Conservation (phyloP, 306 rosid species). For the Pyrus betulifolia region DNA sequence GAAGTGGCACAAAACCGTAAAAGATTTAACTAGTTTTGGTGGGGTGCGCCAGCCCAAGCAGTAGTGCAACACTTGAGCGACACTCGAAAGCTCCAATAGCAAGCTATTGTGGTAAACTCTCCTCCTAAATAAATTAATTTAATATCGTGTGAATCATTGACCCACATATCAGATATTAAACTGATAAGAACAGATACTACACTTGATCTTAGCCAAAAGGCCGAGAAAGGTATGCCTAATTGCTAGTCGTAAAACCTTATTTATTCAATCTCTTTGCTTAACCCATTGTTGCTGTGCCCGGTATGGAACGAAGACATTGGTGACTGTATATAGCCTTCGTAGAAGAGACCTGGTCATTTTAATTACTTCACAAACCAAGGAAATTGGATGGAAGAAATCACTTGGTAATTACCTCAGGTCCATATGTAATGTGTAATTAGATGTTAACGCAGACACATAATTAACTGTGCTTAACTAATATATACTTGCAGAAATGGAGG, state of each 20-base stretch:
- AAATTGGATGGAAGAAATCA: too few relatives aligned
- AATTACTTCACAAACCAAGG: too few relatives aligned
- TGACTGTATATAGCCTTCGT: too few relatives aligned
- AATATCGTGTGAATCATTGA: rapidly evolving
- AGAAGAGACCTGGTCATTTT: too few relatives aligned
- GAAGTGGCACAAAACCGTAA: too few relatives aligned
- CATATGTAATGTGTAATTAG: too few relatives aligned
- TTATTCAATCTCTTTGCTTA: neutral
- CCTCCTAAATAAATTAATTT: neutral
- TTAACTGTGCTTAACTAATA: too few relatives aligned
- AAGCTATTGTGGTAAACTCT: rapidly evolving
- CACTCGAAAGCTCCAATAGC: neutral
- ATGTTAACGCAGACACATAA: too few relatives aligned
- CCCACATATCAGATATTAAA: neutral
- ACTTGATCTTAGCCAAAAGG: neutral
- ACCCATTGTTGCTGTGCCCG: neutral
- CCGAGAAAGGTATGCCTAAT: neutral
- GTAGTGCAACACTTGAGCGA: neutral
- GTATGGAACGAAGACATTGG: neutral
- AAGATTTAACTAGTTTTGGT: neutral
- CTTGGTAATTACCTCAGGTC: too few relatives aligned
- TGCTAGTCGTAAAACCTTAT: rapidly evolving
- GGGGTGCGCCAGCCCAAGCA: neutral
- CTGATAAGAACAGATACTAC: neutral
- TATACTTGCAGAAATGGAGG: too few relatives aligned